These are phyloP conservation scores for Mortierella sp. DNA, from an alignment of 371 early-diverging fungal genomes.

Conservation along the genomic window DNA sequence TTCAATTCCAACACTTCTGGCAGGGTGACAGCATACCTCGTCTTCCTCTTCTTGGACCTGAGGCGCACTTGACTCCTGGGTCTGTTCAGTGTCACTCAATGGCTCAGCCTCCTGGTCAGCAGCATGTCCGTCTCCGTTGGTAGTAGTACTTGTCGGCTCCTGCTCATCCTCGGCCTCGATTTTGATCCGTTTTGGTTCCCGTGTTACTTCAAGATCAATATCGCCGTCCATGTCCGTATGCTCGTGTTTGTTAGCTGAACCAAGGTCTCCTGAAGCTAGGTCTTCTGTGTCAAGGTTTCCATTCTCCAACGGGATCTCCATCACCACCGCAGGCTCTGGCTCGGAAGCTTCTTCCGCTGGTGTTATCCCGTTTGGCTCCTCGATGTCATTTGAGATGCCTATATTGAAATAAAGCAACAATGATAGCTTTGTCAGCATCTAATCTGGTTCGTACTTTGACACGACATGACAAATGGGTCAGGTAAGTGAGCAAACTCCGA, in stretches of 20 bases:
- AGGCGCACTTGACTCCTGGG: constrained; percentile 21
- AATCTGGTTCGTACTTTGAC: neutral
- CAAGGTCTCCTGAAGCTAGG: neutral
- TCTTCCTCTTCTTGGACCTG: constrained; percentile 49
- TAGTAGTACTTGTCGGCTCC: neutral
- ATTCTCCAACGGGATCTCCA: constrained; percentile 5
- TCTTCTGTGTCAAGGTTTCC: constrained; percentile 15
- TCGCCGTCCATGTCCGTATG: constrained; percentile 27
- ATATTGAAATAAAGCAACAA: neutral
- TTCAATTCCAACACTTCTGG: neutral
- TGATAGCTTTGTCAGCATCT: neutral
- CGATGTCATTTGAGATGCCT: neutral
- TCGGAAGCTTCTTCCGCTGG: neutral
- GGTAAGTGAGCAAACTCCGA: neutral
- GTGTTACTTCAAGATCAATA: constrained; percentile 1
- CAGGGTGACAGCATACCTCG: constrained; percentile 8
- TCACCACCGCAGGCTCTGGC: neutral
- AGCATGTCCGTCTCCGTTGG: constrained; percentile 30
- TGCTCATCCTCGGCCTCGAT: constrained; percentile 48
- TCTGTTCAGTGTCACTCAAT: constrained; percentile 48
- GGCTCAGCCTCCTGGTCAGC: constrained; percentile 51
- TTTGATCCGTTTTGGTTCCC: constrained; percentile 53
- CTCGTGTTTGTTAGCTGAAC: constrained; percentile 29
- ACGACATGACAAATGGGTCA: neutral
- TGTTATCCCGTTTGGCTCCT: neutral